These are phyloP conservation scores for Phytophthora tentaculata DNA, from an alignment of 352 stramenopile genomes.

Conservation along the genomic window DNA sequence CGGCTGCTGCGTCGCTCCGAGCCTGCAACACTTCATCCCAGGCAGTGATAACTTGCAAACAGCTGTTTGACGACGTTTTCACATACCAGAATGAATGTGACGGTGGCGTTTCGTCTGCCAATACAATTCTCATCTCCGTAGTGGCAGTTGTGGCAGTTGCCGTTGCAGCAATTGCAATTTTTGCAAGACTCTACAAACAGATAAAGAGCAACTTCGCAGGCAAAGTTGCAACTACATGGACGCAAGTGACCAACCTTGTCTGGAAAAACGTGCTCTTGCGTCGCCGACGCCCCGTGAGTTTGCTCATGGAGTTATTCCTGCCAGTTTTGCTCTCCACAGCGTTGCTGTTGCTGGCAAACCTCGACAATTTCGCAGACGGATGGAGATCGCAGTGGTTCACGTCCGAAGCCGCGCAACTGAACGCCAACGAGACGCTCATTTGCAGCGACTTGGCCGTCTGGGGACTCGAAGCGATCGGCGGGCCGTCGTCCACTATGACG, in stretches of 20 bases:
- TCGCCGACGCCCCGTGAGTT: slow-evolving; percentile 46
- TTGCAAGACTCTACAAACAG: slow-evolving; percentile 22
- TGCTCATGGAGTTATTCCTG: slow-evolving; percentile 65
- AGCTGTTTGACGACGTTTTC: slow-evolving; percentile 51
- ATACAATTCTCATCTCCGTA: slow-evolving; percentile 37
- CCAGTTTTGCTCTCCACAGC: slow-evolving; percentile 57
- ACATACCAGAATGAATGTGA: slow-evolving; percentile 53
- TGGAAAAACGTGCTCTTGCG: slow-evolving; percentile 79
- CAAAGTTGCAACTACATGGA: slow-evolving; percentile 32
- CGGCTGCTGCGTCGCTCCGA: slow-evolving; percentile 22
- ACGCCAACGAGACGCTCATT: slow-evolving; percentile 34
- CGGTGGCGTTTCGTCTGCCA: slow-evolving; percentile 37
- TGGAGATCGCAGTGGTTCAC: slow-evolving; percentile 46
- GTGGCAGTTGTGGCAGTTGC: slow-evolving; percentile 2
- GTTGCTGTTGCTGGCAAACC: slow-evolving; percentile 66
- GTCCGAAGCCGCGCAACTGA: slow-evolving; percentile 25
- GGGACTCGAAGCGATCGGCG: slow-evolving; percentile 41
- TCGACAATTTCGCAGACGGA: slow-evolving; percentile 48
- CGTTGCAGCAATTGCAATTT: slow-evolving; percentile 23
- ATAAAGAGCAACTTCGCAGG: slow-evolving; percentile 6
- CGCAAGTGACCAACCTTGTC: slow-evolving; percentile 68
- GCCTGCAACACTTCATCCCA: slow-evolving; percentile 40
- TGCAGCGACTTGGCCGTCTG: slow-evolving; percentile 43
- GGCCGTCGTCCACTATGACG: slow-evolving; percentile 46
- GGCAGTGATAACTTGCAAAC: slow-evolving; percentile 39